These are phyloP conservation scores for Colletotrichum sp. DNA, from an alignment of 2,329 filamentous ascomycete species.

Conservation along the genomic window DNA sequence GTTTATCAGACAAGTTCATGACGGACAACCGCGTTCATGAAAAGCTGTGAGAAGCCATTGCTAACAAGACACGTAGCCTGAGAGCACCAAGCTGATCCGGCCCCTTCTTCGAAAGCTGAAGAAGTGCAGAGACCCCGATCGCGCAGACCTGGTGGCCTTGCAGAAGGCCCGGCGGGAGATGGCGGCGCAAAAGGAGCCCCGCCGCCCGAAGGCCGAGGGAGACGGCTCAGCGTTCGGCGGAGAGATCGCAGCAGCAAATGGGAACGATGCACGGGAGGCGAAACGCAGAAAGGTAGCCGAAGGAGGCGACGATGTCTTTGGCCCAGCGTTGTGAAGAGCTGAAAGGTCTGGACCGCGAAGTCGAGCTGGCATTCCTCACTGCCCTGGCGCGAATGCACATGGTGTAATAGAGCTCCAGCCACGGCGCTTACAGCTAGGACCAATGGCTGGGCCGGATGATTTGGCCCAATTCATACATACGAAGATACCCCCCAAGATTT, in stretches of 20 bases:
- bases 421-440: not conserved
- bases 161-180: constrained; percentile 68
- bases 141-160: constrained; percentile 73
- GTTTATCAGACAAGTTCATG: not conserved
- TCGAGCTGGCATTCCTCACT: not conserved
- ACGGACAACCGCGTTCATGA: not conserved
- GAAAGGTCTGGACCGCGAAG: not conserved
- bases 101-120: constrained; percentile 73
- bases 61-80: constrained; percentile 44
- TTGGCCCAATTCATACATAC: not conserved
- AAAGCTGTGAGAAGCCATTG: not conserved
- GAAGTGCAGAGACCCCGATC: constrained; percentile 75
- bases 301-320: constrained; percentile 51
- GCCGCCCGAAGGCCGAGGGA: constrained; percentile 33
- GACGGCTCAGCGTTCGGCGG: constrained; percentile 55
- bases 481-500: constrained; percentile 3
- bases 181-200: constrained; percentile 45
- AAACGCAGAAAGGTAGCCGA: constrained; percentile 52
- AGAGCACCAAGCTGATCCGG: constrained; percentile 55
- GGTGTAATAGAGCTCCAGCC: not conserved
- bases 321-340: constrained; percentile 25
- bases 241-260: constrained; percentile 18
- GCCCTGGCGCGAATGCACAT: not conserved
- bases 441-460: not conserved
- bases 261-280: constrained; percentile 36